Base-by-base conservation (phyloP, 2,329 filamentous ascomycete species). In the Phaeosphaeria sp. region DNA sequence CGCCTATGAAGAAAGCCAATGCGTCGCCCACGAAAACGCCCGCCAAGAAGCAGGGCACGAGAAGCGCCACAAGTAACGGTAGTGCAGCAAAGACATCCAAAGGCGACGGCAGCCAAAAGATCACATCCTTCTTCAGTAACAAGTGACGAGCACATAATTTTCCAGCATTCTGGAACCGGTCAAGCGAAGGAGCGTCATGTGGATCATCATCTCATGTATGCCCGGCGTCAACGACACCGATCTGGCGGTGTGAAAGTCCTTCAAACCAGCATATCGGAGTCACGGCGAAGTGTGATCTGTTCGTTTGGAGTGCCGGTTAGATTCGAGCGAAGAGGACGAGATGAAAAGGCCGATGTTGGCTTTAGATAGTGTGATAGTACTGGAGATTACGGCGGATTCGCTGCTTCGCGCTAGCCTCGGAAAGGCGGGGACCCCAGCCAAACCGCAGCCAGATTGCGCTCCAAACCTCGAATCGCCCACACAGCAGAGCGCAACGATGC, bases 51-150 rank as follows among this genome's bases (percentile, higher is more conserved):
- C 67, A 68, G 57, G 64, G 61, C 25, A 81, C 78, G 47, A 80
- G 82, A 63, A 87, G 85, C 73, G 84, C 86, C 33, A 86, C 84
- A 6, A 84, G 80, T 62, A 88, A 88, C 67, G 74, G 79, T 36
- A 83, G 77, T 51, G 74, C 78, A 44, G 69, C 77, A 44, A 84
- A 83, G 68, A 74, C 69, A 9, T 57, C 75, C 76, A 61, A 85
- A 49, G 73, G 74, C 27, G 78, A 81, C 63, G 83, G 84, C 17
- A 86, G 82, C 55, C 81, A 84, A 65, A 84, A 83, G 70, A 87
- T 87, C 57, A 87, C 84, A 36, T 83, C 76, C 68, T 87, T 87
- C 71, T 86, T 87, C 70, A 77, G 73, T 39, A 82, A 80, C 43
- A 83, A 81, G 69, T 82, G 74, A 54, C 15, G 52, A 75, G 46